Conservation (phyloP, 306 rosid species). For the Lathyrus sativus region DNA sequence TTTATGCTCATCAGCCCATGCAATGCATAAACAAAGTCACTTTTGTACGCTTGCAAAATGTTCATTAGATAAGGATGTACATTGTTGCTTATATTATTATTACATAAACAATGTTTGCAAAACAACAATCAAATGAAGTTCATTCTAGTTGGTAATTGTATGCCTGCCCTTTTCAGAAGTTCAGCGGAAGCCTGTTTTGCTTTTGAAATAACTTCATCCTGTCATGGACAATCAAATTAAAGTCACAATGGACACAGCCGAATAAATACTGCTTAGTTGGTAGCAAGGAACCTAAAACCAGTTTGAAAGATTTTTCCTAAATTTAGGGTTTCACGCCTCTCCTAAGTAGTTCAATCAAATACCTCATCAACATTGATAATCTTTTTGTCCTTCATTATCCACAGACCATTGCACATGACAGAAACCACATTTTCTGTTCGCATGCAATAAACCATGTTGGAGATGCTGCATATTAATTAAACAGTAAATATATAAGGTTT, state of each 20-base stretch:
- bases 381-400: slow-evolving; percentile 91
- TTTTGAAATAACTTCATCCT: slow-evolving; percentile 63
- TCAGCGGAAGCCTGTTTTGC: slow-evolving; percentile 67
- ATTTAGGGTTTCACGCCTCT: background rate
- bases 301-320: slow-evolving; percentile 8
- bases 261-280: background rate
- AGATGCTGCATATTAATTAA: slow-evolving; percentile 60
- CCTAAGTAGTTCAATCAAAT: slow-evolving; percentile 30
- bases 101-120: background rate
- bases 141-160: slow-evolving; percentile 66
- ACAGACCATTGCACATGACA: slow-evolving; percentile 82
- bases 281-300: slow-evolving; percentile 9
- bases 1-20: background rate
- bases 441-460: slow-evolving; percentile 80
- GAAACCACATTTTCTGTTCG: slow-evolving; percentile 75
- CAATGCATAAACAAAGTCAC: too few relatives aligned
- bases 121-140: slow-evolving; percentile 52
- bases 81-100: slow-evolving; percentile 8
- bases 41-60: too few relatives aligned
- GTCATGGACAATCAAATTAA: slow-evolving; percentile 38
- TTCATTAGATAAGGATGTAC: background rate
- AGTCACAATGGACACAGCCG: background rate
- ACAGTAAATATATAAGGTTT: slow-evolving; percentile 35
- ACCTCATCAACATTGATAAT: slow-evolving; percentile 72
- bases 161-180: slow-evolving; percentile 72